Evolutionary conservation across 2,329 filamentous ascomycete genomes (phyloP).

Genomic region (Dactylellina sp.): DNA sequence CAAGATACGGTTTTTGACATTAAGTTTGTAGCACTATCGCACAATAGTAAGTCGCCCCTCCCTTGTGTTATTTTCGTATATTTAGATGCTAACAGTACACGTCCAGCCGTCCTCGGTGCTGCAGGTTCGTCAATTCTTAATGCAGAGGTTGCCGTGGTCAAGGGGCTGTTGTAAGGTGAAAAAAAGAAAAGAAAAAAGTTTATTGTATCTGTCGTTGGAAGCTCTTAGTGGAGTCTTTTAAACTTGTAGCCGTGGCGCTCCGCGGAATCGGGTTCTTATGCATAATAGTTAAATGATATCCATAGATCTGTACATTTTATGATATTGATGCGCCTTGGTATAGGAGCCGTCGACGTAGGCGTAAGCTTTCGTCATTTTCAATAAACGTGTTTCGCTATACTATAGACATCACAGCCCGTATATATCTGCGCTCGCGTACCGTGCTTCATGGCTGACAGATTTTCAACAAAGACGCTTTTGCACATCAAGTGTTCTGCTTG

Average conservation of each 20-base stretch:
- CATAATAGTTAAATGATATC: conserved; percentile 39
- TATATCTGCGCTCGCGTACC: too few relatives aligned
- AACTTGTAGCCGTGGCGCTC: conserved; percentile 21
- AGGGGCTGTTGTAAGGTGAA: conserved; percentile 87
- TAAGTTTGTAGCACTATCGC: conserved; percentile 92
- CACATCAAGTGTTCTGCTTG: too few relatives aligned
- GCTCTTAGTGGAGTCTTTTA: not conserved
- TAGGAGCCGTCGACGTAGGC: not conserved
- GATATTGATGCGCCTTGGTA: not conserved
- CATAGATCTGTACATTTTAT: conserved; percentile 13
- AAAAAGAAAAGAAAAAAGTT: conserved; percentile 61
- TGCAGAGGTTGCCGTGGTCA: conserved; percentile 89
- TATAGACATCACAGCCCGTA: too few relatives aligned
- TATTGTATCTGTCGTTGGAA: not conserved
- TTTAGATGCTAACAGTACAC: conserved; percentile 61
- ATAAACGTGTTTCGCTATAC: not conserved
- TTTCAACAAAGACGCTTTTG: too few relatives aligned
- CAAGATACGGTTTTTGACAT: conserved; percentile 94
- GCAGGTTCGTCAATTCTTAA: conserved; percentile 97
- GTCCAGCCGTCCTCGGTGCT: conserved; percentile 84
- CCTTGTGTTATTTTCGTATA: conserved; percentile 59
- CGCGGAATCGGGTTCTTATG: conserved; percentile 41
- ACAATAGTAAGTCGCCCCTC: conserved; percentile 72
- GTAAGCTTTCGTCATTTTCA: not conserved
- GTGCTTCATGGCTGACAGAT: too few relatives aligned